Percentiles rank a stretch among this genome's conserved stretches.
phyloP scores from a whole-genome alignment of 2,329 filamentous ascomycete genomes.

The Trichoderma atrobrunneum region DNA sequence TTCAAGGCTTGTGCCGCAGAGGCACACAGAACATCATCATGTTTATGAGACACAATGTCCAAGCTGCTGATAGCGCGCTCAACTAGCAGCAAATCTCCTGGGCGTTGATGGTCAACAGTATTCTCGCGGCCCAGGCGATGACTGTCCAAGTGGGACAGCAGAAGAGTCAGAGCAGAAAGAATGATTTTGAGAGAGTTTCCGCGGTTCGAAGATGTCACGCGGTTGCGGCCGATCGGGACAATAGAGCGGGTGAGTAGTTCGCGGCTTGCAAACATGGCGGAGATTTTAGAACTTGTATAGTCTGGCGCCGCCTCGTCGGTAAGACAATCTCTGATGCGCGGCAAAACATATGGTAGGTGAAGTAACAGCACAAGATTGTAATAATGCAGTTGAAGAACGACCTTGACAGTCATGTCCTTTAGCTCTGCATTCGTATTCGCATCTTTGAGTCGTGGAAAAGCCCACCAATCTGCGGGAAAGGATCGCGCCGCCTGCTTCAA shows the following conservation, averaged over 20 bases:
- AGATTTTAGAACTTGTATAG: background rate
- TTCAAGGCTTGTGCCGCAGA: background rate
- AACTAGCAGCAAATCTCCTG: background rate
- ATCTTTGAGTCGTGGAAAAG: slow-evolving; percentile 30
- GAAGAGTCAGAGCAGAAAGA: background rate
- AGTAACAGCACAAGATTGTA: slow-evolving; percentile 39
- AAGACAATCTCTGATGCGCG: background rate
- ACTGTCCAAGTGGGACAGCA: background rate
- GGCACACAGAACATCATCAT: background rate
- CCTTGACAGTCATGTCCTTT: slow-evolving; percentile 31
- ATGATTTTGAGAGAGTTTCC: background rate
- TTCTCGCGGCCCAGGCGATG: background rate
- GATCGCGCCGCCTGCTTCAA: slow-evolving; percentile 31
- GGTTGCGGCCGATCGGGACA: background rate
- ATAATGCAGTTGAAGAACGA: slow-evolving; percentile 36
- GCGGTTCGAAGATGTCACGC: background rate
- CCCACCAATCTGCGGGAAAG: slow-evolving; percentile 39
- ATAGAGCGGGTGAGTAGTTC: background rate
- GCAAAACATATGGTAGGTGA: slow-evolving; percentile 40
- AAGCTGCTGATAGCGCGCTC: background rate
- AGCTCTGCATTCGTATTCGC: slow-evolving; percentile 23
- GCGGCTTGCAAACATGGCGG: background rate
- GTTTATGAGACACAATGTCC: background rate
- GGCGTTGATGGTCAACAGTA: background rate
- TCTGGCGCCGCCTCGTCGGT: background rate